These are phyloP conservation scores for Mentha longifolia DNA, from an alignment of 257 asterid genomes.

Conservation along the genomic window DNA sequence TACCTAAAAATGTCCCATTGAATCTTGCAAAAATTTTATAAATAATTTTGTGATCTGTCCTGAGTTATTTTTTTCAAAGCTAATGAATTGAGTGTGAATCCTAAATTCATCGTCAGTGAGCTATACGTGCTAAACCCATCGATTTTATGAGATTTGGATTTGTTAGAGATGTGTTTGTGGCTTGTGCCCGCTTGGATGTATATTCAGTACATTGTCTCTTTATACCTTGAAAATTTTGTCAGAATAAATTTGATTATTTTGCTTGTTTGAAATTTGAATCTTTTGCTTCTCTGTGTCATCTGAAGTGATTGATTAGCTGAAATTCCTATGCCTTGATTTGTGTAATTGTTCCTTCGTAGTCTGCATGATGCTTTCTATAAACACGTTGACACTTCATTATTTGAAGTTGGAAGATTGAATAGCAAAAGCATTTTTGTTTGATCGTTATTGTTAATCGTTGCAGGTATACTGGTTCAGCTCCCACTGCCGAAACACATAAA, in stretches of 20 bases:
- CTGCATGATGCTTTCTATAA: not conserved
- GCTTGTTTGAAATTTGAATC: not conserved
- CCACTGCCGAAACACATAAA: slow-evolving; percentile 92
- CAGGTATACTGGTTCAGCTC: slow-evolving; percentile 93
- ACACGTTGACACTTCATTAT: not conserved
- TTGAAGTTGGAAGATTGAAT: not conserved
- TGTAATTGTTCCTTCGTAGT: not conserved
- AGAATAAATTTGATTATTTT: not conserved
- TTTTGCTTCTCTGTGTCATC: slow-evolving; percentile 4
- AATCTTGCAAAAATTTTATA: not conserved
- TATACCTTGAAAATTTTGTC: slow-evolving; percentile 2
- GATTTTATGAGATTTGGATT: not conserved
- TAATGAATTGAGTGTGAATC: slow-evolving; percentile 78
- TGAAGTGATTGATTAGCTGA: no score
- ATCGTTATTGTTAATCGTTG: no score
- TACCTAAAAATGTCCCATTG: not conserved
- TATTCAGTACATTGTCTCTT: not conserved
- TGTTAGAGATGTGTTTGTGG: not conserved
- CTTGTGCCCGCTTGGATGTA: not conserved
- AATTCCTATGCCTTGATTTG: not conserved
- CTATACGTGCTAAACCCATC: slow-evolving; percentile 2
- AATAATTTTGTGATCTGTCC: not conserved
- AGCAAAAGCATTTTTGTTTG: slow-evolving; percentile 3
- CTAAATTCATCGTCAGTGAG: slow-evolving; percentile 74
- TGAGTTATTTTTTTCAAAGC: slow-evolving; percentile 69